A percentile compares a stretch with the other conserved stretches of the same genome.
These are phyloP conservation scores for Pythium coloratum DNA, from an alignment of 352 stramenopile genomes.

Conservation along the genomic window DNA sequence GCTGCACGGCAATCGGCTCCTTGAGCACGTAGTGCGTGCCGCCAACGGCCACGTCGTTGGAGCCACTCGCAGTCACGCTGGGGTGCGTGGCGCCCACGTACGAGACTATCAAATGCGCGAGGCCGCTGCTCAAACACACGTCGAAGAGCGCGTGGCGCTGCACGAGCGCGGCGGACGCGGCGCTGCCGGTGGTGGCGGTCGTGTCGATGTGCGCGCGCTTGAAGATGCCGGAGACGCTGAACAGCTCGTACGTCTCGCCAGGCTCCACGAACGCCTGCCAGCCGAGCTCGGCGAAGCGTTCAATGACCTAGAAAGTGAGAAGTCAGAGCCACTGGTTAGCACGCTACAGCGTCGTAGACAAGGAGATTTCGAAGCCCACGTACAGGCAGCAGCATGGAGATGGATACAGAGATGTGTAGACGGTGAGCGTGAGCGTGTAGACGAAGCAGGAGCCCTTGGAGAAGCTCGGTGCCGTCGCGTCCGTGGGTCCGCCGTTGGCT, in stretches of 20 bases:
- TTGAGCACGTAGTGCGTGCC: slow-evolving; percentile 69
- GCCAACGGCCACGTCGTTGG: slow-evolving; percentile 13
- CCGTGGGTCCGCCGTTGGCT: not conserved
- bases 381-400: slow-evolving; percentile 32
- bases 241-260: slow-evolving; percentile 86
- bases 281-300: slow-evolving; percentile 75
- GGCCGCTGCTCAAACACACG: slow-evolving; percentile 65
- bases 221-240: slow-evolving; percentile 66
- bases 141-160: slow-evolving; percentile 81
- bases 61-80: slow-evolving; percentile 16
- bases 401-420: not conserved
- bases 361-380: not conserved
- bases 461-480: not conserved
- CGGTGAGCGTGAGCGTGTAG: not conserved
- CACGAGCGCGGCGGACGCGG: slow-evolving; percentile 28
- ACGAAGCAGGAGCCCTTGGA: not conserved
- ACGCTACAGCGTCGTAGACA: not conserved
- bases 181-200: not conserved
- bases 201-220: slow-evolving; percentile 35
- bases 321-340: slow-evolving; percentile 1
- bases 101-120: slow-evolving; percentile 69
- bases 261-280: slow-evolving; percentile 81
- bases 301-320: slow-evolving; percentile 46
- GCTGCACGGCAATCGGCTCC: slow-evolving; percentile 78
- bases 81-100: slow-evolving; percentile 52